These are phyloP conservation scores for Sarocladium oryzae DNA, from an alignment of 2,329 filamentous ascomycete species.

Conservation along the genomic window DNA sequence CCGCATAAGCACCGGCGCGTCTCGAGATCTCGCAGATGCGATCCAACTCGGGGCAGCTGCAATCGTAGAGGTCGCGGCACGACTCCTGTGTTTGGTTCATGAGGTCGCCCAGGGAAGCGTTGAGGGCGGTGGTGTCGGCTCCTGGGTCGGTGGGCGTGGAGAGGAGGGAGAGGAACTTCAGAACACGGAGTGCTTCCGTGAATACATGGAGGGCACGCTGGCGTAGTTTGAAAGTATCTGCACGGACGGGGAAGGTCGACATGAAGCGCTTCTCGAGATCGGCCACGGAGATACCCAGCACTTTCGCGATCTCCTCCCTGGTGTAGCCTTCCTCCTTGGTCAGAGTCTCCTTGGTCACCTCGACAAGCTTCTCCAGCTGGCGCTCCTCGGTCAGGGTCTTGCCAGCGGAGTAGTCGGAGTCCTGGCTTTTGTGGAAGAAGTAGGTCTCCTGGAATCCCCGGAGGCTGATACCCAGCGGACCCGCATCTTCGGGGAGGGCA, in stretches of 20 bases:
- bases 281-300: slow-evolving; percentile 61
- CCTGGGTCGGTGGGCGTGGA: slow-evolving; percentile 35
- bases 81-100: slow-evolving; percentile 88
- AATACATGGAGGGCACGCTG: slow-evolving; percentile 90
- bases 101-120: slow-evolving; percentile 67
- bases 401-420: slow-evolving; percentile 33
- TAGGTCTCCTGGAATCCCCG: slow-evolving; percentile 82
- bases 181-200: slow-evolving; percentile 77
- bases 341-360: slow-evolving; percentile 64
- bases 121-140: slow-evolving; percentile 53
- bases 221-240: slow-evolving; percentile 78
- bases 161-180: slow-evolving; percentile 77
- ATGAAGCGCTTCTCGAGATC: slow-evolving; percentile 75
- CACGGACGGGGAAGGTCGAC: slow-evolving; percentile 81
- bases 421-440: slow-evolving; percentile 46
- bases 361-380: slow-evolving; percentile 69
- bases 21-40: slow-evolving; percentile 75
- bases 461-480: slow-evolving; percentile 75
- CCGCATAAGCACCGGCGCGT: slow-evolving; percentile 74
- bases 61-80: slow-evolving; percentile 83
- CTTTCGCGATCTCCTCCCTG: slow-evolving; percentile 70
- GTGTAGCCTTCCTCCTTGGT: slow-evolving; percentile 80
- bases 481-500: slow-evolving; percentile 66
- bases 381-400: slow-evolving; percentile 43
- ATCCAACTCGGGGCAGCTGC: slow-evolving; percentile 89